Base-by-base conservation (phyloP, 1,139 yeast species). In the Candida tetrigidarum region DNA sequence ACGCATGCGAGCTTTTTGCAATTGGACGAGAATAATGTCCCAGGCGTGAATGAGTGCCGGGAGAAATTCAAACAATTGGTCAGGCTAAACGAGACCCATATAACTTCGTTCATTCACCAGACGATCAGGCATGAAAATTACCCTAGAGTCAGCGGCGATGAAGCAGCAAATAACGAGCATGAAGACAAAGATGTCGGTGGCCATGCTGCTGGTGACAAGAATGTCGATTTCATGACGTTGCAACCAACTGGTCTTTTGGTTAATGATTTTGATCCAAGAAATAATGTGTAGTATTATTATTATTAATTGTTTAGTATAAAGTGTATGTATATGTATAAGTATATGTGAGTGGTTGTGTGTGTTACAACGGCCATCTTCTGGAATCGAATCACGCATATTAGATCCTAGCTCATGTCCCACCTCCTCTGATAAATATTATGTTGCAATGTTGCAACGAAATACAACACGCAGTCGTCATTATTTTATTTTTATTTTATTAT, bases 1-100 rank as follows among this genome's bases (percentile, higher is more conserved):
- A 58, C 61, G 44, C 66, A 65, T 38, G 53, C 54, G 20, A 46
- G 50, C 8, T 57, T 61, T 66, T 69, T 42, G 71, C 70, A 3
- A 62, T 32, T 68, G 23, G 59, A 57, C 27, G 70, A 69, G 43
- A 58, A 57, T 14, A 56, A 60, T 27, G 57, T 70, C 18, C 52
- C 57, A 11, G 62, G 67, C 44, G 60, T 73, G 10, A 54, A 52
- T 0, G 50, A 54, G 19, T 53, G 63, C 1, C 53, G 78, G 15
- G 44, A 48, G 9, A 58, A 62, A 23, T 71, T 69, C 44, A 57
- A 51, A 32, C 50, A 59, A 5, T 55, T 58, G 16, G 53, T 64
- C 20, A 60, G 66, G 10, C 41, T 71, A 10, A 50, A 45, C 10
- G 76, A 71, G 48, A 50, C 54, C 2, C 60, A 60, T 25, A 63